phyloP scores from a whole-genome alignment of 345 rosid species.

The Bruguiera sexangula region DNA sequence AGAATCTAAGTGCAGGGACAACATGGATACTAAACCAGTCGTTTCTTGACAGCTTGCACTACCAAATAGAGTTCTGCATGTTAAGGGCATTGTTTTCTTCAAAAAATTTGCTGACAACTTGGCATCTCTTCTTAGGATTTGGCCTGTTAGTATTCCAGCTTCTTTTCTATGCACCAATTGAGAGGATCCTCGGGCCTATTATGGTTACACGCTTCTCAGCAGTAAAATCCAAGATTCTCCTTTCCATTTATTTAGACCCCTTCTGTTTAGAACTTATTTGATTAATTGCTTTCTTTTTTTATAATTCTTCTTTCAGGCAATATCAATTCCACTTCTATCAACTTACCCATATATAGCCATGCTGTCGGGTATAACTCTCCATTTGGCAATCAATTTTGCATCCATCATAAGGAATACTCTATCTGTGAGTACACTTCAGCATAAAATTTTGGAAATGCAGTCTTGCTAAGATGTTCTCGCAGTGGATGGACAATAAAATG shows the following conservation, averaged over 20 bases:
- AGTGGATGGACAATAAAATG: no score
- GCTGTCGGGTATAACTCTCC: slow-evolving; percentile 46
- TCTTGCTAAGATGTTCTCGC: not conserved
- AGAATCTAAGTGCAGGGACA: no score
- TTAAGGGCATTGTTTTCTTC: not conserved
- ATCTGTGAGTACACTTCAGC: slow-evolving; percentile 38
- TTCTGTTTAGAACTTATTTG: not conserved
- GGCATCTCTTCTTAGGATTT: slow-evolving; percentile 27
- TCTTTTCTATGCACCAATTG: slow-evolving; percentile 41
- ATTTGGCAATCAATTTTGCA: slow-evolving; percentile 39
- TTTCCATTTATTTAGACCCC: not conserved
- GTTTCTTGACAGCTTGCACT: no score
- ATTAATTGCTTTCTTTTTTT: not conserved
- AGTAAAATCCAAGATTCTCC: slow-evolving; percentile 22
- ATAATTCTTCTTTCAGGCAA: slow-evolving; percentile 30
- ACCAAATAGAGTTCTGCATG: no score
- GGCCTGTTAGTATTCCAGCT: slow-evolving; percentile 56
- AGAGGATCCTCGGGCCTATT: slow-evolving; percentile 45
- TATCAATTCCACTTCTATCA: slow-evolving; percentile 47
- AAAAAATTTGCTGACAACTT: not conserved
- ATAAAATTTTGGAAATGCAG: not conserved
- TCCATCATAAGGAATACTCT: slow-evolving; percentile 45
- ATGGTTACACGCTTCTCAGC: slow-evolving; percentile 43
- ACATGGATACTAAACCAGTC: no score
- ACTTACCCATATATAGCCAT: slow-evolving; percentile 46